Evolutionary conservation across 2,329 filamentous ascomycete species (phyloP), one percentile per base, ranked within the genome.

Genomic region (Aureobasidium zeae): DNA sequence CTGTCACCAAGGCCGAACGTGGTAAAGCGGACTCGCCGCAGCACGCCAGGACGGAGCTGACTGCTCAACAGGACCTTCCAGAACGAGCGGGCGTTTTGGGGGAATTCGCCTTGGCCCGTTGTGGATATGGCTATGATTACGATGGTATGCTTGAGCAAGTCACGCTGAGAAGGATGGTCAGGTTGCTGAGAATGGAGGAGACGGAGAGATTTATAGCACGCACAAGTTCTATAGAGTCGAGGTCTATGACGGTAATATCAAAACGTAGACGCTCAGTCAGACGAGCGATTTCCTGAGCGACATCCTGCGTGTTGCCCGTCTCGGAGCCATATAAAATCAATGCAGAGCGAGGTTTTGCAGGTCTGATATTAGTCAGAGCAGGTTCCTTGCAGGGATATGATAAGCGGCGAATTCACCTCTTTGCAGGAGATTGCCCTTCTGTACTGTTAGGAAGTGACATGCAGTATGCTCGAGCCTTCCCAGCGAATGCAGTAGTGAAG

Each of bases 1-100:
- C 84, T 94, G 63, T 98, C 91, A 1, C 91, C 91, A 1, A 96
- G 72, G 1, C 91, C 91, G 68, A 96, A 94, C 0, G 81, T 83
- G 3, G 85, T 81, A 63, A 94, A 96, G 1, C 69, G 72, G 49
- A 94, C 67, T 24, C 73, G 71, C 26, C 68, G 59, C 28, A 98
- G 68, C 54, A 81, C 88, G 12, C 74, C 76, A 3, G 79, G 71
- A 10, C 81, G 76, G 20, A 98, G 72, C 53, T 78, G 85, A 61
- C 83, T 87, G 52, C 86, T 75, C 13, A 94, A 70, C 26, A 98
- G 70, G 48, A 78, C 83, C 58, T 77, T 86, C 91, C 91, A 98
- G 58, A 98, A 88, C 1, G 66, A 67, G 31, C 78, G 72, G 2
- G 83, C 79, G 68, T 96, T 96, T 45, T 77, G 76, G 2, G 91